phyloP scores from a whole-genome alignment of 106 monocot species.

The Cymbidium sinense region DNA sequence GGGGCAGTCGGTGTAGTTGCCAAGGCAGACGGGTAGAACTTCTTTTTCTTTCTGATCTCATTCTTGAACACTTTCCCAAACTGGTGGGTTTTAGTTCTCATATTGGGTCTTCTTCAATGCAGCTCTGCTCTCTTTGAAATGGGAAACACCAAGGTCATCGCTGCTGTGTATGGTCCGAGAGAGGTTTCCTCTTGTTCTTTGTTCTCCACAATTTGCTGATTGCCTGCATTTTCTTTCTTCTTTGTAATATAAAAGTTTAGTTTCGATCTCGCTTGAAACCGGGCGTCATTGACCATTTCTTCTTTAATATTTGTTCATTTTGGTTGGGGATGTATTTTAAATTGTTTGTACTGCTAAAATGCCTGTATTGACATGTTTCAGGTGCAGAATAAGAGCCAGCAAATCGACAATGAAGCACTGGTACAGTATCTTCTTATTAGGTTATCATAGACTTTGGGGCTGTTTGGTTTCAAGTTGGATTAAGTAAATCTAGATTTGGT shows the following conservation, averaged over 20 bases:
- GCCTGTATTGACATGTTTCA: slow-evolving; percentile 13
- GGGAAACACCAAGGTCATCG: slow-evolving; percentile 98
- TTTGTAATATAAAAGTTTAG: background rate
- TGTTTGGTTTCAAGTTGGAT: no score
- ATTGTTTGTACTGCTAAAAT: background rate
- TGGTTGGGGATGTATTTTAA: background rate
- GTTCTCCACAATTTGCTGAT: background rate
- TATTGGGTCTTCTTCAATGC: slow-evolving; percentile 4
- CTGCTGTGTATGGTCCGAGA: slow-evolving; percentile 86
- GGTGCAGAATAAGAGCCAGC: slow-evolving; percentile 86
- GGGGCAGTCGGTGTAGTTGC: slow-evolving; percentile 82
- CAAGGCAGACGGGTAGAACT: slow-evolving; percentile 66
- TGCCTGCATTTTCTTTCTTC: background rate
- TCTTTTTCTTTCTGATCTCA: background rate
- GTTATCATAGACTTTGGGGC: background rate
- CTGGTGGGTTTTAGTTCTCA: slow-evolving; percentile 4
- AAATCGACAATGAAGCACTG: slow-evolving; percentile 62
- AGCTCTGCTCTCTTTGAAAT: slow-evolving; percentile 93
- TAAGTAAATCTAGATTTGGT: no score
- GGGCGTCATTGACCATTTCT: background rate
- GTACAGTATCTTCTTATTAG: slow-evolving; percentile 17
- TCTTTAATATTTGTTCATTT: background rate
- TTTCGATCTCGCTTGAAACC: background rate
- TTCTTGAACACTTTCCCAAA: background rate
- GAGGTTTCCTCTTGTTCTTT: slow-evolving; percentile 37